Conservation (phyloP, 2,329 filamentous ascomycete genomes). For the Chalaropsis ovoidea region DNA sequence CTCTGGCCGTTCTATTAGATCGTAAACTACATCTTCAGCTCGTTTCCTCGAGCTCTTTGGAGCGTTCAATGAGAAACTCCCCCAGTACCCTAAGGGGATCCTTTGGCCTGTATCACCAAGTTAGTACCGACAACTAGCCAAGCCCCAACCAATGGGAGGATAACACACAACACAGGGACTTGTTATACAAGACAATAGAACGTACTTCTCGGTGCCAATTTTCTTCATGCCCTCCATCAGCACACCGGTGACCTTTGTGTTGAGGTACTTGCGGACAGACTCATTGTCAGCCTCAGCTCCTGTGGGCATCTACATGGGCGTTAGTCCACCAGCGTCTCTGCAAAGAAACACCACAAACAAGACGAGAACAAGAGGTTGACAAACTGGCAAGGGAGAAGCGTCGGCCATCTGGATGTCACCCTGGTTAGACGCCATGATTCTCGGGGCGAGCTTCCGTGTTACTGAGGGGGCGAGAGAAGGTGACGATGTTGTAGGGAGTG, state of each 20-base stretch:
- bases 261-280: conserved; percentile 59
- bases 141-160: neutral
- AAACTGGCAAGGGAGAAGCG: conserved; percentile 17
- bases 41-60: conserved; percentile 50
- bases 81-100: conserved; percentile 60
- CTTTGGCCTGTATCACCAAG: conserved; percentile 41
- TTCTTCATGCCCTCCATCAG: conserved; percentile 66
- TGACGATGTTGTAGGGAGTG: neutral
- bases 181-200: conserved; percentile 26
- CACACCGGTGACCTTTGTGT: conserved; percentile 57
- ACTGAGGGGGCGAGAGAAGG: neutral
- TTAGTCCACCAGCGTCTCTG: conserved; percentile 10
- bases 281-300: conserved; percentile 47
- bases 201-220: conserved; percentile 60
- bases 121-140: neutral
- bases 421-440: conserved; percentile 17
- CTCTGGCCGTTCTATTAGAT: too few relatives aligned
- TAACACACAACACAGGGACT: neutral
- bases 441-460: neutral
- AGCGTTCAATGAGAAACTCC: conserved; percentile 59
- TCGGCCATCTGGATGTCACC: conserved; percentile 23
- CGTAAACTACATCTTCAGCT: neutral
- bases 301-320: conserved; percentile 39
- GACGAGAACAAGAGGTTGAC: neutral
- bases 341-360: neutral